Base-by-base conservation (phyloP, 1,284 basidiomycete species). In the Heliocybe sulcata region DNA sequence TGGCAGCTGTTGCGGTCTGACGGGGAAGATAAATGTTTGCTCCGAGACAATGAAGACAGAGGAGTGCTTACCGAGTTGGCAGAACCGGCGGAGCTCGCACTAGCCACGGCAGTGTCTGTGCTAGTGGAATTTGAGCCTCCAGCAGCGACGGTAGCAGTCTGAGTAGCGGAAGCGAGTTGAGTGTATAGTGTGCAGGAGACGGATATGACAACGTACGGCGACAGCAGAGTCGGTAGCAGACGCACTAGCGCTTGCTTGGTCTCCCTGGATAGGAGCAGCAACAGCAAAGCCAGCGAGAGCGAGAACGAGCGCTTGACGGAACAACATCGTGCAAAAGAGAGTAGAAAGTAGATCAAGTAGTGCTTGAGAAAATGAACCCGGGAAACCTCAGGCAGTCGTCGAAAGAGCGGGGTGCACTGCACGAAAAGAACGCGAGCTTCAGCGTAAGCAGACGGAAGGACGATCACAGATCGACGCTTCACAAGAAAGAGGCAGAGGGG, bases 241-340 rank as follows among this genome's bases (percentile, higher is more conserved):
- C n/a, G 38, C 38, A 6, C 19, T 20, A 16, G 38, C 38, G 16
- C 19, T 42, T 12, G 29, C 38, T 42, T 42, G 38, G 8, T 6
- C 4, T 4, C 29, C 12, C 29, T 31, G 4, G 12, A 42, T 6
- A 20, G 38, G 38, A 4, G 38, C 38, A 4, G 38, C 38, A 20
- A 42, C 6, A 20, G 38, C 38, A 16, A 6, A 9, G 38, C 38
- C 47, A 3, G 47, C 47, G 20, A 49, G 22, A 3, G 47, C 47
- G 27, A 49, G 16, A 4, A 49, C 23, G 27, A 49, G 22, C 3
- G 47, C 23, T 8, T 25, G 11, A n/a, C 47, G 23, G 47, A 49
- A 49, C 47, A 49, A 49, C 47, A 49, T 49, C 38, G 38, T 42
- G 38, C n/a, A 42, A 42, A 42, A 4, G 29, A 31, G 29, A 31